These are phyloP conservation scores for Parafenestella ontariensis DNA, from an alignment of 2,329 filamentous ascomycete genomes.

Conservation along the genomic window DNA sequence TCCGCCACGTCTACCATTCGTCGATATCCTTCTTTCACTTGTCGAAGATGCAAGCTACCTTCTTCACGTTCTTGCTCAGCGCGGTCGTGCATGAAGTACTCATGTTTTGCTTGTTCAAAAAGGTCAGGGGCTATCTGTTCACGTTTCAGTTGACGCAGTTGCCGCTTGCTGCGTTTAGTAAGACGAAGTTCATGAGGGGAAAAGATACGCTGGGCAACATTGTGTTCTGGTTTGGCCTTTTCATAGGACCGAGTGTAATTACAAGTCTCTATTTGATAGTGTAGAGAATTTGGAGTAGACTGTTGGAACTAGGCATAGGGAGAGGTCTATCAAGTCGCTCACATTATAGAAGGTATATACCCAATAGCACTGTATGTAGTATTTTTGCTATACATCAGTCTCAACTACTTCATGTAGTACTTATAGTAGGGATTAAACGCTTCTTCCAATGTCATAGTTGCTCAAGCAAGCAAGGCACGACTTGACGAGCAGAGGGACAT, in stretches of 20 bases:
- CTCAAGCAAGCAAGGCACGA: too few species aligned
- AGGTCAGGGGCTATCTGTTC: slow-evolving; percentile 75
- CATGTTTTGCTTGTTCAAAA: slow-evolving; percentile 83
- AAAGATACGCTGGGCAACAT: slow-evolving; percentile 72
- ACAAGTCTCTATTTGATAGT: slow-evolving; percentile 61
- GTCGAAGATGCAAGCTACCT: slow-evolving; percentile 72
- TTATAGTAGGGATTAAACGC: neutral
- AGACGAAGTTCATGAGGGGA: slow-evolving; percentile 70
- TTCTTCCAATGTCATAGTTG: too few species aligned
- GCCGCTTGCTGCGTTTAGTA: slow-evolving; percentile 71
- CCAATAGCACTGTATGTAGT: neutral
- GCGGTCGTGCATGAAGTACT: slow-evolving; percentile 77
- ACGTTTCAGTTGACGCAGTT: slow-evolving; percentile 77
- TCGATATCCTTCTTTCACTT: slow-evolving; percentile 77
- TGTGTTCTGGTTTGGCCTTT: slow-evolving; percentile 81
- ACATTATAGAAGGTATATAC: neutral
- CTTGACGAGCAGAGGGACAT: neutral
- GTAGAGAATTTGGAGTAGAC: slow-evolving; percentile 21
- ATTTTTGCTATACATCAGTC: neutral
- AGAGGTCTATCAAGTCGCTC: neutral
- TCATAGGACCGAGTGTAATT: slow-evolving; percentile 73
- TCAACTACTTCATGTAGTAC: neutral
- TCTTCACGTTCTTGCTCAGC: slow-evolving; percentile 76
- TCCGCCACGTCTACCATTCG: slow-evolving; percentile 80
- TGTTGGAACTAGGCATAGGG: neutral